Evolutionary conservation across 257 asterid genomes (phyloP).

Genomic region (Petunia axillaris): DNA sequence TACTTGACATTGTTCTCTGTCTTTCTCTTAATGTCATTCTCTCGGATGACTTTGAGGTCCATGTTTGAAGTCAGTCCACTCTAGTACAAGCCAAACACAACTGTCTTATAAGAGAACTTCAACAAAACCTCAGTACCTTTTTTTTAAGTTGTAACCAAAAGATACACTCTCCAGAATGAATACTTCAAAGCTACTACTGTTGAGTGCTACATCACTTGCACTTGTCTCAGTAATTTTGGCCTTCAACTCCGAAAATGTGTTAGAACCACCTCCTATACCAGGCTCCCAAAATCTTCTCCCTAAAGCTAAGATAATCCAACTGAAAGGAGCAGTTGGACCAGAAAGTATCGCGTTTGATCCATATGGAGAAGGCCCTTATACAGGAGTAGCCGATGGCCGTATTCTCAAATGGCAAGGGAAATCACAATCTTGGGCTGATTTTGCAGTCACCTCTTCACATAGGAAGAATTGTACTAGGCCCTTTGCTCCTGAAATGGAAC

Average conservation of each 20-base stretch:
- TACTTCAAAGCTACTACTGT: not conserved
- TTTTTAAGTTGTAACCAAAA: not conserved
- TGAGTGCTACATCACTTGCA: conserved; percentile 9
- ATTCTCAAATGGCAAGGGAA: conserved; percentile 30
- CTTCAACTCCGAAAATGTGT: not conserved
- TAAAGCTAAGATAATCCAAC: not conserved
- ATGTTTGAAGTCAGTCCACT: not conserved
- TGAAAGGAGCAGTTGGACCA: conserved; percentile 25
- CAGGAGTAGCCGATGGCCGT: conserved; percentile 38
- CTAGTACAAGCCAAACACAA: not conserved
- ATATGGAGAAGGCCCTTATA: conserved; percentile 33
- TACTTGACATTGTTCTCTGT: not conserved
- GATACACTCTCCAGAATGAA: not conserved
- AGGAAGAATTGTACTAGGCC: conserved; percentile 57
- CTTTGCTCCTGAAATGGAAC: conserved; percentile 60
- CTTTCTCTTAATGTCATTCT: not conserved
- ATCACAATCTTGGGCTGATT: conserved; percentile 24
- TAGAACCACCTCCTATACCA: conserved; percentile 14
- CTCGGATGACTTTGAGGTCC: not conserved
- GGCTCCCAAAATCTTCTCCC: conserved; percentile 19
- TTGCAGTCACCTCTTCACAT: conserved; percentile 27
- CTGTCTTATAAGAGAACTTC: not conserved
- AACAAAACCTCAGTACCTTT: not conserved
- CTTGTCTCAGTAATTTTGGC: not conserved
- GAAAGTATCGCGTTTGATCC: conserved; percentile 35